phyloP scores from a whole-genome alignment of 768 basidiomycete genomes.

The Tubosaeta brunneosetosa region DNA sequence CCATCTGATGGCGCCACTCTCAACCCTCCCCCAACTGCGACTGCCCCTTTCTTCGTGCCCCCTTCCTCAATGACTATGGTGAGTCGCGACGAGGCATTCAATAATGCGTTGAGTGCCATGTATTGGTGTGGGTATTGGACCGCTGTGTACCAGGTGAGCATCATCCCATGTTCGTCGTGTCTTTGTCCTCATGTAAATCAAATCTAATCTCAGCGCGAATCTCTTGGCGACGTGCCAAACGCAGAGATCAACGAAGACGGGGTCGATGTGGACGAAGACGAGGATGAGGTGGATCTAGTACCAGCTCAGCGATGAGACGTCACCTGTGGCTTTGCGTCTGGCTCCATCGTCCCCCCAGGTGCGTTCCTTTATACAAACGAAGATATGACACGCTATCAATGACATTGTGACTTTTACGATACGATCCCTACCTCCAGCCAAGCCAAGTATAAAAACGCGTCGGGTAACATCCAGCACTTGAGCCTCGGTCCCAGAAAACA shows the following conservation, averaged over 20 bases:
- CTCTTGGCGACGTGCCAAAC: conserved; percentile 19
- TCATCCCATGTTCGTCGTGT: conserved; percentile 2
- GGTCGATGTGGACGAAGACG: conserved; percentile 21
- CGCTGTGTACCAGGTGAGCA: conserved; percentile 70
- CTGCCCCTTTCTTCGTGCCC: conserved; percentile 26
- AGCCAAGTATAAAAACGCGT: no score
- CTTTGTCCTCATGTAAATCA: neutral
- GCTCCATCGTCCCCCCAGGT: conserved; percentile 13
- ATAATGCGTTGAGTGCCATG: conserved; percentile 70
- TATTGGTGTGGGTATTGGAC: conserved; percentile 91
- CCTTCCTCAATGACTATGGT: conserved; percentile 37
- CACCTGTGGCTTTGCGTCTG: neutral
- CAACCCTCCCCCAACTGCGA: conserved; percentile 5
- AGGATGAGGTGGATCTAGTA: conserved; percentile 22
- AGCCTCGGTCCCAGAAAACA: no score
- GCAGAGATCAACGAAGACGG: conserved; percentile 30
- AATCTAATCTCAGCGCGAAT: conserved; percentile 32
- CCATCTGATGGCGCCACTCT: conserved; percentile 17
- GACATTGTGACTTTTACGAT: no score
- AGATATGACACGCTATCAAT: neutral
- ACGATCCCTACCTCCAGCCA: no score
- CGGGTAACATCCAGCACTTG: no score
- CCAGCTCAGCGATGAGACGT: conserved; percentile 26
- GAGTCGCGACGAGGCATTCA: conserved; percentile 71
- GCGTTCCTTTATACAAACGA: conserved; percentile 4